Conservation (phyloP, 2,329 filamentous ascomycete genomes). For the Pseudopithomyces maydicus region DNA sequence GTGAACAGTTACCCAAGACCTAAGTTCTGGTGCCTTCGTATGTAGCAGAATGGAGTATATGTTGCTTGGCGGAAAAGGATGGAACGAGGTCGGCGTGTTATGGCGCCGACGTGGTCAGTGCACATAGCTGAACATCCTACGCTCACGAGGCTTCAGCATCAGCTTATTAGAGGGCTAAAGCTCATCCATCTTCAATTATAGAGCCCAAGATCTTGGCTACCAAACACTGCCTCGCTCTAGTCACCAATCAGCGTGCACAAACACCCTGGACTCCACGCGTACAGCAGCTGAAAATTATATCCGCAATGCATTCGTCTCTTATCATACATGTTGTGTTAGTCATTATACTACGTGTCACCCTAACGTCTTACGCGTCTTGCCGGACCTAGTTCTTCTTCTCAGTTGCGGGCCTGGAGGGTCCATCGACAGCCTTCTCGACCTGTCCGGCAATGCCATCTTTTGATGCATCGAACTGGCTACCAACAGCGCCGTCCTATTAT, state of each 20-base stretch:
- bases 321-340: not conserved
- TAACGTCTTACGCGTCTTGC: not conserved
- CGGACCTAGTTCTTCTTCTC: not conserved
- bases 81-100: not conserved
- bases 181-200: not conserved
- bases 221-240: not conserved
- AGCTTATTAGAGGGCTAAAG: not conserved
- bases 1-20: no score
- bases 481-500: constrained; percentile 51
- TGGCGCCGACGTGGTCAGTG: not conserved
- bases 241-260: not conserved
- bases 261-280: not conserved
- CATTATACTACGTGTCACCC: not conserved
- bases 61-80: not conserved
- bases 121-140: not conserved
- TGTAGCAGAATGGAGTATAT: not conserved
- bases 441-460: constrained; percentile 57
- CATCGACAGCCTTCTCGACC: constrained; percentile 49
- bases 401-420: constrained; percentile 19
- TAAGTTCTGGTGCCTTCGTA: no score
- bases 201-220: no score
- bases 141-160: no score
- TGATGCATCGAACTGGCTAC: constrained; percentile 57
- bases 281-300: no score
- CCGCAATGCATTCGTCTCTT: not conserved